These are phyloP conservation scores for Ceratocystis diversiconidia DNA, from an alignment of 2,329 filamentous ascomycete genomes.

Conservation along the genomic window DNA sequence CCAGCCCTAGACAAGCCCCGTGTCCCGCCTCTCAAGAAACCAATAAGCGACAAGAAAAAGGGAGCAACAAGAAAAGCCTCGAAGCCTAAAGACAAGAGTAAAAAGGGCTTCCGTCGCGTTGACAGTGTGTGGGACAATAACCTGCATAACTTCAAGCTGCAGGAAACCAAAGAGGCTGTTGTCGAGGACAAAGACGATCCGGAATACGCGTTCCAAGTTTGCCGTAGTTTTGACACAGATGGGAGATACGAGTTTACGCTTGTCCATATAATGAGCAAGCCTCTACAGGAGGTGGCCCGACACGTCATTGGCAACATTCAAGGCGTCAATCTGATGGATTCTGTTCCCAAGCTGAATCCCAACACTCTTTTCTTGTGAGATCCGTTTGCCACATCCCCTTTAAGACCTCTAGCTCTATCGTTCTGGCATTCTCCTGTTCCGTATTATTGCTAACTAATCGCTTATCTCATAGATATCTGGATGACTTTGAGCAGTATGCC, in stretches of 20 bases:
- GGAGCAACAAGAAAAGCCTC: background rate
- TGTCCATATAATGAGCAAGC: conserved; percentile 75
- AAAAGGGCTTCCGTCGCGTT: conserved; percentile 28
- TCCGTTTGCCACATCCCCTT: background rate
- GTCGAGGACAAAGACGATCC: conserved; percentile 25
- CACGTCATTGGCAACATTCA: conserved; percentile 27
- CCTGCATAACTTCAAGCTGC: conserved; percentile 39
- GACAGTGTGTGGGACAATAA: conserved; percentile 40
- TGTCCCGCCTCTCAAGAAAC: no score
- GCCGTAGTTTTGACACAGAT: conserved; percentile 29
- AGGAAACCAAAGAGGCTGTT: conserved; percentile 36
- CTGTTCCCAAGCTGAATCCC: conserved; percentile 58
- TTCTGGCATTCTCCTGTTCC: background rate
- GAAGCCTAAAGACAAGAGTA: conserved; percentile 20
- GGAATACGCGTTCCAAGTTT: background rate
- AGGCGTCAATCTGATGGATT: conserved; percentile 62
- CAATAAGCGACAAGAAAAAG: background rate
- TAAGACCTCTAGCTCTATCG: background rate
- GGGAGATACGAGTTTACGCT: conserved; percentile 60
- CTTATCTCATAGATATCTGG: conserved; percentile 47
- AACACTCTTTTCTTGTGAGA: conserved; percentile 53
- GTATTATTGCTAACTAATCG: background rate
- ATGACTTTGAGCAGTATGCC: conserved; percentile 53
- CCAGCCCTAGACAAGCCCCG: no score
- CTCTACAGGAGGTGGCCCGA: conserved; percentile 49